Evolutionary conservation across 2,329 filamentous ascomycete species (phyloP), one percentile per base, ranked within the genome.

Genomic region (Sclerotinia sclerotiorum): DNA sequence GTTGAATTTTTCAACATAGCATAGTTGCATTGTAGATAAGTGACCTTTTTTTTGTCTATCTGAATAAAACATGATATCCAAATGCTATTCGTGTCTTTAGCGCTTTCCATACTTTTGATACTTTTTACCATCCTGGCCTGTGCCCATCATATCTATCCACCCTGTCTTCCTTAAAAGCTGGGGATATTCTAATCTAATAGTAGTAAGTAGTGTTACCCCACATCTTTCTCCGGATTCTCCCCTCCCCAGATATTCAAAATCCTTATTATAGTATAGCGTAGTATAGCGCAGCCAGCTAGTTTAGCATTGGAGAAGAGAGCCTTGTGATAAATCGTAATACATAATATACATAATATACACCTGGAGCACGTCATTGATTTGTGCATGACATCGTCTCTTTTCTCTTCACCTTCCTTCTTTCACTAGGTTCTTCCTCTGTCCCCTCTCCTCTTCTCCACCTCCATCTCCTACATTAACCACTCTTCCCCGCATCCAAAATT

Each of bases 401-500:
- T 24, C 5, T 42, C 39, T 29, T 8, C 27, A n/a, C n/a, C 17
- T 13, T 39, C 24, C 24, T 7, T 39, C 39, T 13, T 39, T 35
- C 8, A 8, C 11, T 3, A 15, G 3, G 39, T 13, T 15, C 52
- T 29, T 6, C 8, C 15, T n/a, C n/a, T n/a, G n/a, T n/a, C n/a
- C n/a, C n/a, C n/a, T 35, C 21, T 3, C 15, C 3, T 19, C 35
- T 1, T 3, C 2, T 5, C 15, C n/a, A 19, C n/a, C 19, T 11
- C 27, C 21, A 8, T 42, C 19, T 11, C 19, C 21, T 21, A 5
- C 49, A 1, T 39, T 11, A 11, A 17, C 49, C 72, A 57, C 73
- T 77, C 72, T 27, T 21, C 2, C 44, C 44, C n/a, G 5, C 29
- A n/a, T 2, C 29, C 67, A n/a, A 60, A 35, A 57, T 70, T 69